These are phyloP conservation scores for Oryza punctata DNA, from an alignment of 176 grass and related monocot species.

Conservation along the genomic window DNA sequence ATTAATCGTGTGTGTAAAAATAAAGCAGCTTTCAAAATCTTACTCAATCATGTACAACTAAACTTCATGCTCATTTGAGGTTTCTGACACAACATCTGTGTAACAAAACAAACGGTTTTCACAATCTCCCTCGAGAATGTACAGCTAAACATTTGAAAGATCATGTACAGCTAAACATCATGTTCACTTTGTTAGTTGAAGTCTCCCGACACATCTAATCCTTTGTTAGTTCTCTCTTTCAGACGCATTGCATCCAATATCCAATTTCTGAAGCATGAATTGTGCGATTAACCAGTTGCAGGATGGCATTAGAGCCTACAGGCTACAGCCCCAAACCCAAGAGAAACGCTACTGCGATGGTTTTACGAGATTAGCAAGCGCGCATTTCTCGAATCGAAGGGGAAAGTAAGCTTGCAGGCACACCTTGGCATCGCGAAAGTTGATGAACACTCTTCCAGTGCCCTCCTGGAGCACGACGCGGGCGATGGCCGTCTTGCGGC, in stretches of 20 bases:
- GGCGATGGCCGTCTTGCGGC: constrained; percentile 80
- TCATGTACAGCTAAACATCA: neutral
- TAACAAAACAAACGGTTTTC: neutral
- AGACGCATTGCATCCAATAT: neutral
- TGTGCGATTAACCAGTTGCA: neutral
- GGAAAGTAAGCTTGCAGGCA: neutral
- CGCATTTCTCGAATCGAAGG: neutral
- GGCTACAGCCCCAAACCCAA: neutral
- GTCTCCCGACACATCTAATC: neutral
- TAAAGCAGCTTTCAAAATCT: neutral
- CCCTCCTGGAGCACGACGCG: constrained; percentile 95
- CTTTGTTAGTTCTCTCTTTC: neutral
- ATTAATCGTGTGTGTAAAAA: neutral
- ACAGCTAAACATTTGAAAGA: neutral
- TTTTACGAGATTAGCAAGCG: neutral
- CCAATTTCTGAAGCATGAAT: neutral
- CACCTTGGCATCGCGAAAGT: constrained; percentile 90
- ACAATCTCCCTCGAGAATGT: neutral
- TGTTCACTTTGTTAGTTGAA: neutral
- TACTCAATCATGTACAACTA: too few species aligned
- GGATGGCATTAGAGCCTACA: neutral
- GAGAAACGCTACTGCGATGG: neutral
- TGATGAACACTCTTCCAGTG: constrained; percentile 86
- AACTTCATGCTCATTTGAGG: neutral
- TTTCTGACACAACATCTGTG: neutral